phyloP scores from a whole-genome alignment of 2,329 filamentous ascomycete genomes.

The Apiospora pterosperma region DNA sequence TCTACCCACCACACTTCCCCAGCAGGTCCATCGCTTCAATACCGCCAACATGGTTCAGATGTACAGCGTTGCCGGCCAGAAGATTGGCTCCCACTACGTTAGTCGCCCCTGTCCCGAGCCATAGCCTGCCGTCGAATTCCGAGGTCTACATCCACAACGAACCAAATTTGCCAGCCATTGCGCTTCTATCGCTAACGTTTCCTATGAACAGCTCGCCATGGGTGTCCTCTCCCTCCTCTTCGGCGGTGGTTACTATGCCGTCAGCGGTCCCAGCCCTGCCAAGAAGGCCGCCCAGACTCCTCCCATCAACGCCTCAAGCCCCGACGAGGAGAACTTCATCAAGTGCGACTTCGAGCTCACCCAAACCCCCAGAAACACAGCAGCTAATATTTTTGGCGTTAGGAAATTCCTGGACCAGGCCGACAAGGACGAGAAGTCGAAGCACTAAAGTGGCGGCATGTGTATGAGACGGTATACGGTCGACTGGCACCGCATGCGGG shows the following conservation, averaged over 20 bases:
- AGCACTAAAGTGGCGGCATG: slow-evolving; percentile 30
- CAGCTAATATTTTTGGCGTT: slow-evolving; percentile 12
- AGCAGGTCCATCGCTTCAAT: slow-evolving; percentile 19
- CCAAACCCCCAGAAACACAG: background rate
- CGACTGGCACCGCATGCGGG: slow-evolving; percentile 3
- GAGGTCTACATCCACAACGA: background rate
- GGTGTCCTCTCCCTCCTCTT: slow-evolving; percentile 50
- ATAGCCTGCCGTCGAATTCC: background rate
- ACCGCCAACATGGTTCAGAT: slow-evolving; percentile 43
- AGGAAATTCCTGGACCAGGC: slow-evolving; percentile 47
- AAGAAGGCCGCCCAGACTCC: slow-evolving; percentile 39
- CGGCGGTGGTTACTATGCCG: slow-evolving; percentile 42
- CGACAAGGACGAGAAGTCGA: slow-evolving; percentile 39
- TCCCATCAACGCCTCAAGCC: slow-evolving; percentile 59
- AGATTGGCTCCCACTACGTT: slow-evolving; percentile 61
- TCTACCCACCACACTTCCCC: slow-evolving; percentile 12
- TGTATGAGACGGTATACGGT: slow-evolving; percentile 6
- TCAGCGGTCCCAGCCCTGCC: slow-evolving; percentile 43
- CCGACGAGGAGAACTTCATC: slow-evolving; percentile 64
- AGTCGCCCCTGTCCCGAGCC: slow-evolving; percentile 27
- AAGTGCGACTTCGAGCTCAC: slow-evolving; percentile 42
- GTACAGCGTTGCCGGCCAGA: slow-evolving; percentile 56
- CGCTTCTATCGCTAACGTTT: slow-evolving; percentile 5
- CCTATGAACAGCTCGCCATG: slow-evolving; percentile 49
- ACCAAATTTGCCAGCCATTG: background rate